Percentiles rank a stretch among this genome's conserved stretches.
These are phyloP conservation scores for Lipomyces sp. DNA, from an alignment of 805 yeast species.

Conservation along the genomic window DNA sequence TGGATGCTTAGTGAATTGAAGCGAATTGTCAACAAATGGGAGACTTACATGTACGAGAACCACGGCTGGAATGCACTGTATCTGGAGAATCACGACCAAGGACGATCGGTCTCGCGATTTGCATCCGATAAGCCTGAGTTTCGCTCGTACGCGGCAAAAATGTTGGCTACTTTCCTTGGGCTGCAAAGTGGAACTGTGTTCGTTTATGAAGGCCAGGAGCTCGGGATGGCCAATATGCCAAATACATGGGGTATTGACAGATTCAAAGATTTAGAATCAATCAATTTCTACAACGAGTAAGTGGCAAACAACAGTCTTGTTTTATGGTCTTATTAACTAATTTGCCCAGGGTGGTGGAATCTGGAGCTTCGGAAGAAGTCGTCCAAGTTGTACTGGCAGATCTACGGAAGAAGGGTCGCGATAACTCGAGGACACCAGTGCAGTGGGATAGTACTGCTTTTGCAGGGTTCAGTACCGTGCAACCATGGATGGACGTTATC, in stretches of 20 bases:
- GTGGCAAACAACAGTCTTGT: neutral
- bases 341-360: neutral
- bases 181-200: slow-evolving; percentile 60
- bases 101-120: slow-evolving; percentile 60
- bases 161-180: slow-evolving; percentile 53
- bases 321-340: neutral
- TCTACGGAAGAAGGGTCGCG: slow-evolving; percentile 53
- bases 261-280: slow-evolving; percentile 57
- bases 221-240: slow-evolving; percentile 40
- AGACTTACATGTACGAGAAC: slow-evolving; percentile 51
- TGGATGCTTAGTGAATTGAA: slow-evolving; percentile 29
- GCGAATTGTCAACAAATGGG: slow-evolving; percentile 30
- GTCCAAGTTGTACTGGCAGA: slow-evolving; percentile 33
- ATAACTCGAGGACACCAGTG: slow-evolving; percentile 59
- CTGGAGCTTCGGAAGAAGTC: slow-evolving; percentile 3
- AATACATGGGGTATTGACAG: slow-evolving; percentile 54
- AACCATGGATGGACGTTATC: slow-evolving; percentile 58
- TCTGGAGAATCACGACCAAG: slow-evolving; percentile 65
- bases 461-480: slow-evolving; percentile 38
- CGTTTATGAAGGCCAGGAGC: slow-evolving; percentile 66
- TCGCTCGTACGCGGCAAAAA: slow-evolving; percentile 53
- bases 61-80: slow-evolving; percentile 65
- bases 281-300: slow-evolving; percentile 47
- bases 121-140: slow-evolving; percentile 51
- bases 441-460: slow-evolving; percentile 54